These are phyloP conservation scores for Barbarea vulgaris DNA, from an alignment of 345 rosid genomes.

Conservation along the genomic window DNA sequence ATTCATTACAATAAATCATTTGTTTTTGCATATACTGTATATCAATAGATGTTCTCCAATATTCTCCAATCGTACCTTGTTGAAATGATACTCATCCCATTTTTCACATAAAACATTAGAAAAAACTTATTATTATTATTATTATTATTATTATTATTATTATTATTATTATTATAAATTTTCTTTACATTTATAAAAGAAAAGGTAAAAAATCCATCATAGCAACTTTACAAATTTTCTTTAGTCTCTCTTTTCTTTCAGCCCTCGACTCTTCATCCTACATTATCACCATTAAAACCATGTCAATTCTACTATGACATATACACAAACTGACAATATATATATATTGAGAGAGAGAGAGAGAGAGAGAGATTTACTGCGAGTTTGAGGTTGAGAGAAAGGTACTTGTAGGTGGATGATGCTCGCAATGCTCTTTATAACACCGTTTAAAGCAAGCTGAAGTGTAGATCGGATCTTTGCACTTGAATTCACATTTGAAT, in stretches of 20 bases:
- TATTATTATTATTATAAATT: neutral
- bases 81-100: neutral
- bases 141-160: neutral
- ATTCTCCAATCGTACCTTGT: neutral
- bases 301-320: neutral
- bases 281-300: neutral
- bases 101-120: neutral
- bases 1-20: neutral
- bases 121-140: neutral
- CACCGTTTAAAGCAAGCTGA: neutral
- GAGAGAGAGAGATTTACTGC: neutral
- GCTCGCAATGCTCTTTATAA: neutral
- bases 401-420: neutral
- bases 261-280: slow-evolving; percentile 4
- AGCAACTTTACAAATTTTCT: neutral
- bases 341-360: too few species aligned
- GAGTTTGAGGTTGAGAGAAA: neutral
- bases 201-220: neutral
- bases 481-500: neutral
- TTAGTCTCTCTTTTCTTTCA: neutral
- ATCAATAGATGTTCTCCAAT: neutral
- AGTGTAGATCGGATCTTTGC: neutral
- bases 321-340: too few species aligned
- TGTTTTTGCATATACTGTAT: neutral
- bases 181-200: neutral